phyloP scores from a whole-genome alignment of 441 rosid genomes.

The Erysimum pusillum region DNA sequence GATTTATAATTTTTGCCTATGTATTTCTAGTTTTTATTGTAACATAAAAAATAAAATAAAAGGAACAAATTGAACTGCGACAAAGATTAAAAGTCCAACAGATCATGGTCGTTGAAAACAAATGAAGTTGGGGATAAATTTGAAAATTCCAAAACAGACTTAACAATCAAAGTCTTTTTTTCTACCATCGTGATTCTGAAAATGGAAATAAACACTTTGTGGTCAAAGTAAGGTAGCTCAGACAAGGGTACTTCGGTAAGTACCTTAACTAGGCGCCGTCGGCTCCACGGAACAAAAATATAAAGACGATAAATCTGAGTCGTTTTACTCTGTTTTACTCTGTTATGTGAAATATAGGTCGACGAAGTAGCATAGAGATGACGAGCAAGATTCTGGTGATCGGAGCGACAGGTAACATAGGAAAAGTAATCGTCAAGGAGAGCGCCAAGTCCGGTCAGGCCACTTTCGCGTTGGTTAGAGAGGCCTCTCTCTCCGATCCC shows the following conservation, averaged over 20 bases:
- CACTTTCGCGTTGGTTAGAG: conserved; percentile 61
- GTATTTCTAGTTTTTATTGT: no score
- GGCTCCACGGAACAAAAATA: neutral
- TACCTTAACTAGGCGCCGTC: no score
- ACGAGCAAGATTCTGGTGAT: conserved; percentile 59
- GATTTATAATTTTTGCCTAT: no score
- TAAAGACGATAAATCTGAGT: neutral
- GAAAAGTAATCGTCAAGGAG: conserved; percentile 60
- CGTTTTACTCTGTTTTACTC: neutral
- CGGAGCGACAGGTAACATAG: conserved; percentile 66
- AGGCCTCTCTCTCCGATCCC: conserved; percentile 55
- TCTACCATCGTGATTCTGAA: no score
- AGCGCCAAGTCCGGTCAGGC: conserved; percentile 57
- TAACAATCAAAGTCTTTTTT: no score
- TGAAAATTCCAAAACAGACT: no score
- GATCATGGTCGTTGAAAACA: no score
- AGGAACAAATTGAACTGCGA: no score
- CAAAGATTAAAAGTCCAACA: no score
- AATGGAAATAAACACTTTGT: no score
- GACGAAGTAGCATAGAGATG: conserved; percentile 38
- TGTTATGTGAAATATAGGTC: neutral
- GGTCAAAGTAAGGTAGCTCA: neutral
- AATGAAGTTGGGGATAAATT: no score
- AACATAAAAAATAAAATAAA: no score
- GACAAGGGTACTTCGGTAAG: conserved; percentile 15